Evolutionary conservation across 306 rosid species (phyloP).

Genomic region (Macrotyloma uniflorum): DNA sequence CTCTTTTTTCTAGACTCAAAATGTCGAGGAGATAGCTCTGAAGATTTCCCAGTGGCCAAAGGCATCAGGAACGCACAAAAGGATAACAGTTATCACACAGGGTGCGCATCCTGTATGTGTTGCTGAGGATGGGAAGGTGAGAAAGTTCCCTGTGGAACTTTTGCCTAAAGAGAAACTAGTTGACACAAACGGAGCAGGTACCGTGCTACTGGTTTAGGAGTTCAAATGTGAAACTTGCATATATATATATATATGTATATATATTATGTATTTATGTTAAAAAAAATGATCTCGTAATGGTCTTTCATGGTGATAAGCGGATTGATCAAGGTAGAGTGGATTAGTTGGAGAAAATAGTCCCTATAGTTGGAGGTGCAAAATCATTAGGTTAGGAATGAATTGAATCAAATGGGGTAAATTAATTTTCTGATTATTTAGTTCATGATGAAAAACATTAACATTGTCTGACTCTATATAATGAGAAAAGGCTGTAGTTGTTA

Average conservation of each 20-base stretch:
- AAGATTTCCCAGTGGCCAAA: conserved; percentile 84
- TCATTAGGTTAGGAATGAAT: neutral
- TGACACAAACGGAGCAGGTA: conserved; percentile 92
- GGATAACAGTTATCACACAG: conserved; percentile 90
- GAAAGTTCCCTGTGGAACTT: conserved; percentile 58
- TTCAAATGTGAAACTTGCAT: neutral
- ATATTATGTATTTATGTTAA: neutral
- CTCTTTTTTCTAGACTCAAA: conserved; percentile 57
- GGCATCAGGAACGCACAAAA: conserved; percentile 72
- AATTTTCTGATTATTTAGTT: neutral
- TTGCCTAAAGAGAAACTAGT: conserved; percentile 86
- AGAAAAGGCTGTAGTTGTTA: neutral
- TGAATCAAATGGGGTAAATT: neutral
- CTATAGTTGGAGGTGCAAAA: neutral
- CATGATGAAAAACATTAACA: neutral
- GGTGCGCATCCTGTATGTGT: conserved; percentile 83
- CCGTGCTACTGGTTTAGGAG: neutral
- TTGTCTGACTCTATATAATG: neutral
- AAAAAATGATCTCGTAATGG: neutral
- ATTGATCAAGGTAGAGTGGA: neutral
- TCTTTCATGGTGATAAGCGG: neutral
- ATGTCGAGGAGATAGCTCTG: conserved; percentile 80
- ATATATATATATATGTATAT: neutral
- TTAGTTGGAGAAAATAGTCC: neutral
- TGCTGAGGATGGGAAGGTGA: conserved; percentile 86